Conservation (phyloP, 495 filamentous ascomycete genomes). For the Bathelium albidoporum region DNA sequence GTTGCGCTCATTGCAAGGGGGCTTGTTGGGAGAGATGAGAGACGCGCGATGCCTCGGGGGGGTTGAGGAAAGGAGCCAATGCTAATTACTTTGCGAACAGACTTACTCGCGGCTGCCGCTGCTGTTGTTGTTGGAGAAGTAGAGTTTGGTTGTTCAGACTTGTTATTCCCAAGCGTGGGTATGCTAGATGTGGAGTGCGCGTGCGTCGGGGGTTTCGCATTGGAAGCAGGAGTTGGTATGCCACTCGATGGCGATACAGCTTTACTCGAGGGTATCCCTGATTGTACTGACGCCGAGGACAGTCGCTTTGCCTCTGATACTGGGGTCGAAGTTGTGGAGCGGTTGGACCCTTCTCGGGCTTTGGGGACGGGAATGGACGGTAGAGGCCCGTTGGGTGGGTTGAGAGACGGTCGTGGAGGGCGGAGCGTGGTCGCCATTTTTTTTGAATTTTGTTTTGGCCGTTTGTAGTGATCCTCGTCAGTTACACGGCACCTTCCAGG, state of each 20-base stretch:
- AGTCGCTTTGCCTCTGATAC: slow-evolving; percentile 29
- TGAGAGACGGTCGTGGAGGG: slow-evolving; percentile 49
- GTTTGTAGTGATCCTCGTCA: not conserved
- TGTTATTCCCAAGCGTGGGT: slow-evolving; percentile 16
- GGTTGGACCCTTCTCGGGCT: slow-evolving; percentile 49
- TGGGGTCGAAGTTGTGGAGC: slow-evolving; percentile 21
- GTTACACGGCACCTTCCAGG: not conserved
- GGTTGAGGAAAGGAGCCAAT: slow-evolving; percentile 91
- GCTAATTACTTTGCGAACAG: slow-evolving; percentile 75
- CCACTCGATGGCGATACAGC: slow-evolving; percentile 19
- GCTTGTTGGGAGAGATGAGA: slow-evolving; percentile 47
- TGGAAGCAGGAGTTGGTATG: slow-evolving; percentile 11
- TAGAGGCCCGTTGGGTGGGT: slow-evolving; percentile 54
- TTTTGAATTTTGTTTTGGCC: slow-evolving; percentile 1
- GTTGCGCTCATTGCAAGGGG: slow-evolving; percentile 41
- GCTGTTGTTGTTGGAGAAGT: slow-evolving; percentile 8
- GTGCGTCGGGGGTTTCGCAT: slow-evolving; percentile 10
- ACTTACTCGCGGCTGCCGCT: slow-evolving; percentile 45
- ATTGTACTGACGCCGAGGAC: slow-evolving; percentile 16
- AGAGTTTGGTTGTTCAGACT: not conserved
- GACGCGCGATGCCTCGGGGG: slow-evolving; percentile 50
- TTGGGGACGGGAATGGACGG: slow-evolving; percentile 64
- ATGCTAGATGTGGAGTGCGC: slow-evolving; percentile 24
- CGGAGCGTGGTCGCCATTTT: slow-evolving; percentile 53
- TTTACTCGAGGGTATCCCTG: slow-evolving; percentile 12